Base-by-base conservation (phyloP, 2,329 filamentous ascomycete species). In the Penicillium sp. region DNA sequence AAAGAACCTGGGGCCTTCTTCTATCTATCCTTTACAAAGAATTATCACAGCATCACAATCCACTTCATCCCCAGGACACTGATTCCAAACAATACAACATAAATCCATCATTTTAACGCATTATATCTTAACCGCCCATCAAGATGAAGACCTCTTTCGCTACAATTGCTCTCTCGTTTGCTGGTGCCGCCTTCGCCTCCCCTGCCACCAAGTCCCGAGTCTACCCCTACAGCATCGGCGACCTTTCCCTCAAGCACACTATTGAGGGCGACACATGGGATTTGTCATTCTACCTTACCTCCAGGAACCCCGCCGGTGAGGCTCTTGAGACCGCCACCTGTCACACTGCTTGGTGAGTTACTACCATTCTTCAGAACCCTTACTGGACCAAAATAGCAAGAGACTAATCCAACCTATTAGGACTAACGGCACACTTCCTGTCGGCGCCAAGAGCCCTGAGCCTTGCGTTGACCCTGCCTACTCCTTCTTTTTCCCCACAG, bases 291-390 rank as follows among this genome's bases (percentile, higher is more conserved):
- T 5, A 23, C 4, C 12, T 53, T 39, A 53, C 43, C 9, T 48
- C 42, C 12, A 33, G 51, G 8, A 27, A 13, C 17, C 21, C 12
- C 2, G 4, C 23, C 1, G 13, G 23, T 13, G 33, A 39, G 10
- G 42, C 23, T 8, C 31, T 47, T n/a, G 51, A 21, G 7, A 53
- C 23, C 25, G 41, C 42, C 3, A 33, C 25, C n/a, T 53, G 42
- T 6, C 33, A 39, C 33, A 45, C 51, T 31, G 42, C 42, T 53
- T 53, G 42, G 51, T 53, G 9, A n/a, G 51, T 48, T 25, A 31
- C 8, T 19, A 17, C 19, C 6, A n/a, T 44, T 21, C 17, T 21
- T 12, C 4, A 17, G 1, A 23, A 10, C 2, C 4, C 6, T 6
- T 3, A 21, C 1, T 12, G 2, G n/a, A 6, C 2, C 7, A 6